Evolutionary conservation across 2,329 filamentous ascomycete species (phyloP).

Genomic region (Fusarium sp.): DNA sequence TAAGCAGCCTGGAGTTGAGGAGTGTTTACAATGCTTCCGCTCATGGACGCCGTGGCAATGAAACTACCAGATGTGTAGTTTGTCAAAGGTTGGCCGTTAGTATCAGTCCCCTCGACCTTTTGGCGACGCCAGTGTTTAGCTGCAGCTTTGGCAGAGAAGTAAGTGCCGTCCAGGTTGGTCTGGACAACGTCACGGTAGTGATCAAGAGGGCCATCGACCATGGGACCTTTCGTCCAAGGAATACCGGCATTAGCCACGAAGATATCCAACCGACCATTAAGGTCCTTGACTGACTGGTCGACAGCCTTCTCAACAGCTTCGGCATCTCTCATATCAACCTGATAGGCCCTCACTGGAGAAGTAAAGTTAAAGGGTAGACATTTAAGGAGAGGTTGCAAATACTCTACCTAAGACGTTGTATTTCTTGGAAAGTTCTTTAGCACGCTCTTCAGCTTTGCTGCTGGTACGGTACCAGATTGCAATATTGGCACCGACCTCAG

Average conservation of each 20-base stretch:
- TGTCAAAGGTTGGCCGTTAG: constrained; percentile 33
- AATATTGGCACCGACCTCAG: constrained; percentile 74
- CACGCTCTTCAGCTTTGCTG: constrained; percentile 67
- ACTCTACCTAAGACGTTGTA: constrained; percentile 71
- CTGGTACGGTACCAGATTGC: constrained; percentile 76
- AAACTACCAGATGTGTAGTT: constrained; percentile 55
- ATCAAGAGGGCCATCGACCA: constrained; percentile 72
- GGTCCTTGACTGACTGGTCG: constrained; percentile 65
- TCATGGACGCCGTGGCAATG: constrained; percentile 64
- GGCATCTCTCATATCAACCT: constrained; percentile 66
- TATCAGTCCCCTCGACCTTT: constrained; percentile 67
- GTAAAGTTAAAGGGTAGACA: too few species aligned
- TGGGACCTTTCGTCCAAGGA: constrained; percentile 74
- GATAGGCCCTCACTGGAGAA: constrained; percentile 65
- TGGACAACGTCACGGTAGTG: constrained; percentile 74
- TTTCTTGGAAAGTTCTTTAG: constrained; percentile 68
- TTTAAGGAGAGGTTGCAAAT: neutral
- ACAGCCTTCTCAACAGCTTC: constrained; percentile 61
- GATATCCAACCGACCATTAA: constrained; percentile 77
- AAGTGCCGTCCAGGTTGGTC: constrained; percentile 78
- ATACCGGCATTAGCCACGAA: constrained; percentile 82
- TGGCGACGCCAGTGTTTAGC: constrained; percentile 75
- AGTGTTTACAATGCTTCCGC: constrained; percentile 61
- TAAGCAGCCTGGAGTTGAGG: constrained; percentile 66
- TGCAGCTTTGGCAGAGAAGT: constrained; percentile 77